Evolutionary conservation across 805 yeast genomes (phyloP).

Genomic region (Schwanniomyces pseudopolymorphus): DNA sequence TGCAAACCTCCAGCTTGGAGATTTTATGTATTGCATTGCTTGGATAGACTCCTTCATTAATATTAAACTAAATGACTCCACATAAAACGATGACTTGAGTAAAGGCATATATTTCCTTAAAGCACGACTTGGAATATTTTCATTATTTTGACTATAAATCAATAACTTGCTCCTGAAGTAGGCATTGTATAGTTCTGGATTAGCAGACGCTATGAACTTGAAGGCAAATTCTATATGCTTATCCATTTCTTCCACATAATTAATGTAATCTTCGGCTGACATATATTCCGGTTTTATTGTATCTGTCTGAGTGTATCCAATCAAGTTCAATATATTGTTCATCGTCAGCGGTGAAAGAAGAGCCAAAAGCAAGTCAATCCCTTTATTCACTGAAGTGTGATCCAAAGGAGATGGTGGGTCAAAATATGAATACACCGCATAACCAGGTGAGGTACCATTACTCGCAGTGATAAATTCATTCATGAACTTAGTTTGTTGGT

Average conservation of each 20-base stretch:
- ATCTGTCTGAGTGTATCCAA: conserved; percentile 7
- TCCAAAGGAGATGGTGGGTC: conserved; percentile 28
- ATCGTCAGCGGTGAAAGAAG: conserved; percentile 30
- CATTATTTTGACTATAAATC: conserved; percentile 20
- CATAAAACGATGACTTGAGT: conserved; percentile 31
- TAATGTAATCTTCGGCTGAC: background rate
- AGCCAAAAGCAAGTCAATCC: conserved; percentile 29
- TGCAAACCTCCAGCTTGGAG: conserved; percentile 37
- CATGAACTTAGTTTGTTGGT: conserved; percentile 12
- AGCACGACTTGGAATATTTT: conserved; percentile 23
- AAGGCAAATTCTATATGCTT: conserved; percentile 27
- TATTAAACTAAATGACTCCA: conserved; percentile 19
- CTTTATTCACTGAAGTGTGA: conserved; percentile 13
- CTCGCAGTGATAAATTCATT: conserved; percentile 6
- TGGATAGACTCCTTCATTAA: conserved; percentile 21
- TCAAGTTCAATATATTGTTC: conserved; percentile 25
- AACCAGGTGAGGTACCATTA: conserved; percentile 14
- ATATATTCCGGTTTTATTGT: background rate
- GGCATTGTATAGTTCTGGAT: conserved; percentile 30
- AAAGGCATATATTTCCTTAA: conserved; percentile 35
- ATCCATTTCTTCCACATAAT: conserved; percentile 30
- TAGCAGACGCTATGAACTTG: conserved; percentile 36
- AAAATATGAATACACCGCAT: conserved; percentile 27
- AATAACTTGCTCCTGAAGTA: conserved; percentile 26
- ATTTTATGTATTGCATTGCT: conserved; percentile 26